Base-by-base conservation (phyloP, 768 basidiomycete genomes). In the Boletus coccyginus region DNA sequence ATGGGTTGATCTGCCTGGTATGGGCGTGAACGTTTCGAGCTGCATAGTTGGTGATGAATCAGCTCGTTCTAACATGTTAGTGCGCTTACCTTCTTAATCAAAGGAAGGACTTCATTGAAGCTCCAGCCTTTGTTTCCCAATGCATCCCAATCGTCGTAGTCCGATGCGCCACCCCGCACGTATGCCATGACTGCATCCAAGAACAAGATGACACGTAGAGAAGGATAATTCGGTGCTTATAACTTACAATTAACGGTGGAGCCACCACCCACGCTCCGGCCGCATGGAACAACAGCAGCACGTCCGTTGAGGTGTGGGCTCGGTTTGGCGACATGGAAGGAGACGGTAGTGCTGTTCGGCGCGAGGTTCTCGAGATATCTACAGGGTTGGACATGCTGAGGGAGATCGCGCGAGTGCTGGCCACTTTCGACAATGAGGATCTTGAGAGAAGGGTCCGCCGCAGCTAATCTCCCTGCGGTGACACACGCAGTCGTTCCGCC, bases 371-470 rank as follows among this genome's bases (percentile, higher is more conserved):
- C 62, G 27, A 79, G 70, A 60, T 70, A 84, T 27, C 78, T 76
- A 2, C 75, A 84, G 4, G 86, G 85, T 44, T 85, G 83, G 8
- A 73, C 68, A 63, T 86, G 82, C 2, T 63, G 60, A 5, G 70
- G 74, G 5, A 79, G 41, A 35, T 85, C 76, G 38, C 73, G 66
- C 0, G 81, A 81, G 52, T 81, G 76, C 6, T 76, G 75, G 1
- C 87, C 87, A 12, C 81, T 77, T 68, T 88, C 87, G 24, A 87
- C 64, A 38, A 87, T 69, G 12, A 87, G 78, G 45, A 87, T 84
- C 61, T 76, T 82, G 50, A 87, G 66, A 3, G 70, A 65, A 0
- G 84, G 78, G 44, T 85, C 79, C 0, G 82, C 80, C 0, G 75
- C 74, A 0, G 81, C 75, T 8, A 88, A 75, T 35, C 85, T 78